Evolutionary conservation across 1,284 basidiomycete genomes (phyloP).

Genomic region (Trichosporon sp.): DNA sequence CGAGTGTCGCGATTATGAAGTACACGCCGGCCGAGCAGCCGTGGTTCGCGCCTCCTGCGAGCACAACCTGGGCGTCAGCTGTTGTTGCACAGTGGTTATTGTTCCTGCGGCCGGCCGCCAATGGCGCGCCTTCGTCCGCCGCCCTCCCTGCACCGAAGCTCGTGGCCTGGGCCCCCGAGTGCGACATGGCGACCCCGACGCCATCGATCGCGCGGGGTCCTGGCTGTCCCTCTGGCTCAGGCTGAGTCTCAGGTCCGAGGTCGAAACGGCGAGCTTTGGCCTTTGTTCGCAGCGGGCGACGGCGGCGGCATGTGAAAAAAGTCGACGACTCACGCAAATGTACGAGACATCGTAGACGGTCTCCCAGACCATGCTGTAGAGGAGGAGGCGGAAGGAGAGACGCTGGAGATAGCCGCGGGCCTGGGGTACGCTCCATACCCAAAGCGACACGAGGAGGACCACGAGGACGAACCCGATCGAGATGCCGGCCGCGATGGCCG

Average conservation of each 20-base stretch:
- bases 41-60: slow-evolving; percentile 4
- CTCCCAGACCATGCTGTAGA: slow-evolving; percentile 34
- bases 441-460: slow-evolving; percentile 17
- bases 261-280: background rate
- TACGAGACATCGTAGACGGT: slow-evolving; percentile 31
- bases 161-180: background rate
- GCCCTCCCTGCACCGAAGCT: background rate
- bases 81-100: background rate
- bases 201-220: background rate
- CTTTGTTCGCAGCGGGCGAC: background rate
- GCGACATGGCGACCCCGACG: slow-evolving; percentile 3
- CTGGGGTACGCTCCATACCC: slow-evolving; percentile 16
- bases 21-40: slow-evolving; percentile 30
- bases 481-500: slow-evolving; percentile 18
- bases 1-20: slow-evolving; percentile 30
- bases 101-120: background rate
- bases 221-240: no score
- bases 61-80: slow-evolving; percentile 5
- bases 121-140: background rate
- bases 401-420: slow-evolving; percentile 31
- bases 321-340: slow-evolving; percentile 22
- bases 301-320: background rate
- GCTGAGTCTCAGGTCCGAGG: no score
- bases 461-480: slow-evolving; percentile 16
- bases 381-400: slow-evolving; percentile 35